Evolutionary conservation across 768 basidiomycete genomes (phyloP), one percentile per base, ranked within the genome.

Genomic region (Suillus subalutaceus): DNA sequence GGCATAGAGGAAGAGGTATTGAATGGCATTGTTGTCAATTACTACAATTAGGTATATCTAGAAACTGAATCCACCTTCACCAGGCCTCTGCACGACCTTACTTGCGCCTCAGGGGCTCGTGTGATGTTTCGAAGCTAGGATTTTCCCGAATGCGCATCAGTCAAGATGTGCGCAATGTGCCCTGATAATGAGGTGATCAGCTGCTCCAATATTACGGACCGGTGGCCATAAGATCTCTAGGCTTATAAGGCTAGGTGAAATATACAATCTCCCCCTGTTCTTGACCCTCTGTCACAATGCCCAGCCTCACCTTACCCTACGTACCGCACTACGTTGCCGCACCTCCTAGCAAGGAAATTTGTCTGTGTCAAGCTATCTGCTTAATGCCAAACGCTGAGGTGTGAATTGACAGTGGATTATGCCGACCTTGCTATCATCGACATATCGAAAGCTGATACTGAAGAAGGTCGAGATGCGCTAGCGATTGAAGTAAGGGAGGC

Each of bases 371-470:
- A 40, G n/a, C 40, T 3, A 38, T 15, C 12, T 37, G 7, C 38
- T 12, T 58, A 1, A 35, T 8, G 32, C 6, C 59, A n/a, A 46
- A 46, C 30, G 4, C 37, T 63, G 37, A 59, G 40, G 32, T 63
- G 56, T 78, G 75, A 80, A 68, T 78, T 72, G 64, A 30, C 65
- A 83, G 82, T 83, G 72, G 79, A 82, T 26, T 83, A 77, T 71
- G 87, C 84, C 3, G 83, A 86, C 48, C 79, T 89, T 16, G 78
- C 84, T 1, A 77, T 84, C 62, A 81, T 88, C 62, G 86, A 88
- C 67, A 69, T 89, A 18, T 77, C 85, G 12, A 75, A 78, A 59
- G 79, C 77, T 1, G 61, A 66, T 1, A 84, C 78, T 13, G 68
- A 72, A 0, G 80, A 83, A 65, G 82, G 77, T 6, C 80, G 82